These are phyloP conservation scores for Zizania latifolia DNA, from an alignment of 176 grass and related monocot species.

Conservation along the genomic window DNA sequence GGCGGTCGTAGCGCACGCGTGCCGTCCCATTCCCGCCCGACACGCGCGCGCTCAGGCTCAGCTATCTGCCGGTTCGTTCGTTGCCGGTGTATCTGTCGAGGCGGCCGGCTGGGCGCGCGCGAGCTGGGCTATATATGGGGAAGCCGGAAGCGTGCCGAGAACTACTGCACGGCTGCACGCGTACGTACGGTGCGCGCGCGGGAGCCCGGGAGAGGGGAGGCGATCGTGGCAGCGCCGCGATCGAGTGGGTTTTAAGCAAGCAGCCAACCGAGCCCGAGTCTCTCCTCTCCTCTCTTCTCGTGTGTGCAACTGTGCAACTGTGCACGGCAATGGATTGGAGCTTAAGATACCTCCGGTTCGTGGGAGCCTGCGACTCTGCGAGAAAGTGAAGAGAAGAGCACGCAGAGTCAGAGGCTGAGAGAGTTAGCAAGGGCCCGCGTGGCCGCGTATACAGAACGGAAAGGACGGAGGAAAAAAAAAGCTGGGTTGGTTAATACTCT, in stretches of 20 bases:
- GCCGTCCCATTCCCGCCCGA: slow-evolving; percentile 58
- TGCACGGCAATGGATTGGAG: slow-evolving; percentile 59
- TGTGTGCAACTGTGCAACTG: neutral
- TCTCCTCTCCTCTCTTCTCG: neutral
- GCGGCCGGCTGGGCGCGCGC: neutral
- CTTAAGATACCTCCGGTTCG: slow-evolving; percentile 47
- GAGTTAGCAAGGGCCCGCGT: neutral
- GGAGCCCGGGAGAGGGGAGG: neutral
- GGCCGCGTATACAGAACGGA: slow-evolving; percentile 2
- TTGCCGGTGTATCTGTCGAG: slow-evolving; percentile 30
- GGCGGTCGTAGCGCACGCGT: slow-evolving; percentile 41
- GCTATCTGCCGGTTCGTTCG: slow-evolving; percentile 15
- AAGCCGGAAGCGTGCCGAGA: slow-evolving; percentile 55
- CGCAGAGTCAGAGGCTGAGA: neutral
- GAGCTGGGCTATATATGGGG: slow-evolving; percentile 53
- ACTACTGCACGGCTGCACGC: slow-evolving; percentile 5
- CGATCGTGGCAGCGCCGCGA: slow-evolving; percentile 28
- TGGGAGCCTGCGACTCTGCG: slow-evolving; percentile 9
- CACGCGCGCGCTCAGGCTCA: neutral
- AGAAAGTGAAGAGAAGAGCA: neutral
- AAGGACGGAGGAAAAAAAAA: slow-evolving; percentile 23
- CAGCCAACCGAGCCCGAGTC: neutral
- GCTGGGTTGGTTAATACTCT: slow-evolving; percentile 45
- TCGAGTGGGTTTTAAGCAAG: slow-evolving; percentile 78
- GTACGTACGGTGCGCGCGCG: slow-evolving; percentile 17